A percentile compares a stretch with the other conserved stretches of the same genome.
These are phyloP conservation scores for Cornus kousa DNA, from an alignment of 148 eudicot species.

Conservation along the genomic window DNA sequence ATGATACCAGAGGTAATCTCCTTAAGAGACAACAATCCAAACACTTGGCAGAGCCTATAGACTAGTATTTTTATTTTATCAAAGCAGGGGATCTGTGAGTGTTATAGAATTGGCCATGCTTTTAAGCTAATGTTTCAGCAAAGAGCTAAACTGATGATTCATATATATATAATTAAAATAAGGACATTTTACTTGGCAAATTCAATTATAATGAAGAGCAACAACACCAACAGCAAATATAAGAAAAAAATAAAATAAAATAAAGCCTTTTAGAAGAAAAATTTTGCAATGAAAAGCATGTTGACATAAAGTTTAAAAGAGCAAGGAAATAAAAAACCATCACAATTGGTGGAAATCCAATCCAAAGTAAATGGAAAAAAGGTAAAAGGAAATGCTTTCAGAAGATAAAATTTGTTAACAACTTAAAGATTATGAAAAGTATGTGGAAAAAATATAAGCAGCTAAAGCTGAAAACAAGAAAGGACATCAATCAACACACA, in stretches of 20 bases:
- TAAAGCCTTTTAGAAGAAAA: background rate
- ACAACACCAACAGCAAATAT: background rate
- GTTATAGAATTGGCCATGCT: background rate
- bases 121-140: too few relatives aligned
- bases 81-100: background rate
- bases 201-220: too few relatives aligned
- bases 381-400: background rate
- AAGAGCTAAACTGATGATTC: background rate
- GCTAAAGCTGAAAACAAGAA: background rate
- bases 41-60: too few relatives aligned
- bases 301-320: background rate
- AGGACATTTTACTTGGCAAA: too few relatives aligned
- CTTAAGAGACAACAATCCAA: too few relatives aligned
- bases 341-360: constrained; percentile 7
- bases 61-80: too few relatives aligned
- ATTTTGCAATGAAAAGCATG: too few relatives aligned
- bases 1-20: too few relatives aligned
- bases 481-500: too few relatives aligned
- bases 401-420: background rate
- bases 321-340: constrained; percentile 7
- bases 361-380: constrained; percentile 6
- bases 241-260: too few relatives aligned
- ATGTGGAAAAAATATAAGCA: background rate
- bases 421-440: background rate
- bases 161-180: too few relatives aligned